Conservation (phyloP, 441 rosid species). For the Metrosideros polymorpha region DNA sequence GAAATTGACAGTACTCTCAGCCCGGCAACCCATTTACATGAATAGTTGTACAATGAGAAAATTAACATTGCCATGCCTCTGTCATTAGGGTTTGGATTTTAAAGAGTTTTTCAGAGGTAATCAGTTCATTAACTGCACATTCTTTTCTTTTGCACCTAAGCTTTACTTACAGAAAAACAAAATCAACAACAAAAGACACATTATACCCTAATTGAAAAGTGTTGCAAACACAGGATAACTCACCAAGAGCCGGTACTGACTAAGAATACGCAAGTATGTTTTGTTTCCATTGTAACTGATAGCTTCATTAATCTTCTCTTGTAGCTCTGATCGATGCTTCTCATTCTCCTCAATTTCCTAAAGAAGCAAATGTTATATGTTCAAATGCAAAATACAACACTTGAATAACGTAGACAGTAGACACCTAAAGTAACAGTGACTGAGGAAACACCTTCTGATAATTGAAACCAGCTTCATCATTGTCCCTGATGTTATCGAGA, state of each 20-base stretch:
- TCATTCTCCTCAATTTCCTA: constrained; percentile 88
- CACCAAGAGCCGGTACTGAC: constrained; percentile 92
- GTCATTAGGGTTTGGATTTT: background rate
- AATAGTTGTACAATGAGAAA: background rate
- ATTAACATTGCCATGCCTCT: background rate
- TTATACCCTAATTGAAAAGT: background rate
- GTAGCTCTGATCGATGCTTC: constrained; percentile 64
- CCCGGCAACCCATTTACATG: background rate
- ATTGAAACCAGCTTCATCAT: constrained; percentile 81
- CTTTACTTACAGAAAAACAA: background rate
- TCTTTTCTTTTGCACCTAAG: background rate
- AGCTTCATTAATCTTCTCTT: constrained; percentile 82
- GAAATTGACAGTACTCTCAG: background rate
- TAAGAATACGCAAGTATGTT: constrained; percentile 79
- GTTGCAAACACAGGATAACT: constrained; percentile 11
- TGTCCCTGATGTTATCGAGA: constrained; percentile 95
- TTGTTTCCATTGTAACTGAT: constrained; percentile 66
- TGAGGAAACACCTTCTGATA: constrained; percentile 56
- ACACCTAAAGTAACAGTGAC: background rate
- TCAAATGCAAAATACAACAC: background rate
- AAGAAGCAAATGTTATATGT: background rate
- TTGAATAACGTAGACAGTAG: background rate
- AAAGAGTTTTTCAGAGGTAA: background rate
- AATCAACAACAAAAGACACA: background rate
- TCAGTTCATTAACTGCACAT: background rate